Base-by-base conservation (phyloP, 2,329 filamentous ascomycete genomes). In the Epichloe gansuensis region DNA sequence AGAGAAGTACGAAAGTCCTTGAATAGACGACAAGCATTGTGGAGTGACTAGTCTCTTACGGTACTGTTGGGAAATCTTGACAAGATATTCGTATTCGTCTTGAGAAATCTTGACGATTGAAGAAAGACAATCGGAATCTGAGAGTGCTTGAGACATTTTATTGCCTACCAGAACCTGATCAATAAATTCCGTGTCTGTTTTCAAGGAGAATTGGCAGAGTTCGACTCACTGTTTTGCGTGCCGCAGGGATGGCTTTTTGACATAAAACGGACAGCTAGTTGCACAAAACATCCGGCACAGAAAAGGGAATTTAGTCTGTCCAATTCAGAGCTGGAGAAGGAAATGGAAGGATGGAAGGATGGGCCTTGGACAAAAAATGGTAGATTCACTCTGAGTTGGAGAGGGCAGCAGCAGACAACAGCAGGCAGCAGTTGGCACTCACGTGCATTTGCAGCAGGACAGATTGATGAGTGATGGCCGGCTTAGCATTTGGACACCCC, bases 361-460 rank as follows among this genome's bases (percentile, higher is more conserved):
- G 21, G 38, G n/a, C 13, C 7, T n/a, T 39, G 12, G 21, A 21
- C 21, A 43, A 21, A 4, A 25, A 31, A 4, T 31, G 41, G 5
- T 9, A 43, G 21, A 43, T 21, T 9, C 17, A 13, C 41, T 15
- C 21, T 39, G 38, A 39, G 13, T 21, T 1, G 4, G 13, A 43
- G 3, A 43, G 3, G 23, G 35, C 36, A 49, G 13, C 21, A 5
- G 36, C 35, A 17, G 13, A 27, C 4, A 17, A 36, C 25, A 23
- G 41, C 11, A 34, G 50, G 35, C 43, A 47, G 36, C 43, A 21
- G 43, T 40, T 47, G 7, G 43, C 41, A 43, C 49, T 51, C 49
- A 46, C 35, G 49, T 51, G 49, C 49, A 47, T 25, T 27, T 39
- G 45, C 45, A 47, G 45, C 45, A 47, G 34, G 31, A 39, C 45